Evolutionary conservation across 1,139 yeast genomes (phyloP).

Genomic region (Pichia norvegensis): DNA sequence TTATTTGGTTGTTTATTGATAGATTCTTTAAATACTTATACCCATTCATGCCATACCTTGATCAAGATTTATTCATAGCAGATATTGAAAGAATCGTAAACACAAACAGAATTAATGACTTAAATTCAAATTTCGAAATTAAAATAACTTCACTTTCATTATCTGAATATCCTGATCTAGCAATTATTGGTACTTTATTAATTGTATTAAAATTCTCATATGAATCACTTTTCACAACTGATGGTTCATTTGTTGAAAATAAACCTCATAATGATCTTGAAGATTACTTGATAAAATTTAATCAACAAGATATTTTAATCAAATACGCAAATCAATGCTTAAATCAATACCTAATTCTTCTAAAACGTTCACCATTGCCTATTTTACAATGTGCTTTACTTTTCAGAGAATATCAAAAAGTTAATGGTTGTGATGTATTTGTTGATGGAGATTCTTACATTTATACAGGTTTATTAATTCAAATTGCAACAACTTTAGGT

Average conservation of each 20-base stretch:
- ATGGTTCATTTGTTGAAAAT: constrained; percentile 14
- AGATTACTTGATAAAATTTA: neutral
- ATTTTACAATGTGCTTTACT: constrained; percentile 43
- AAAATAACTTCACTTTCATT: constrained; percentile 25
- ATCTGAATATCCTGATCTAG: constrained; percentile 38
- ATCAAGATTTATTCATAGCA: constrained; percentile 32
- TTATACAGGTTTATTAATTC: constrained; percentile 38
- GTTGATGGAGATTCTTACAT: constrained; percentile 42
- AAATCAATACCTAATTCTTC: constrained; percentile 38
- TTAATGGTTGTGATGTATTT: constrained; percentile 28
- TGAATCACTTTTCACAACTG: constrained; percentile 34
- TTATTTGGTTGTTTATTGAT: constrained; percentile 39
- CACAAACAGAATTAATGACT: neutral
- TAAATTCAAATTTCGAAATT: constrained; percentile 8
- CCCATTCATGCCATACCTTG: constrained; percentile 41
- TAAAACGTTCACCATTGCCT: constrained; percentile 40
- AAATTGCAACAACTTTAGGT: constrained; percentile 44
- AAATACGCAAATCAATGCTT: constrained; percentile 32
- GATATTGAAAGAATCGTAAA: constrained; percentile 23
- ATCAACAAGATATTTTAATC: constrained; percentile 1
- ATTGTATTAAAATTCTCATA: constrained; percentile 37
- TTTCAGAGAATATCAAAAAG: constrained; percentile 38
- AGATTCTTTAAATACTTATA: constrained; percentile 40
- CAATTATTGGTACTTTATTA: constrained; percentile 37
- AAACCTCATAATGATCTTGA: constrained; percentile 25